Base-by-base conservation (phyloP, 2,329 filamentous ascomycete species). In the Ophiostoma ips region DNA sequence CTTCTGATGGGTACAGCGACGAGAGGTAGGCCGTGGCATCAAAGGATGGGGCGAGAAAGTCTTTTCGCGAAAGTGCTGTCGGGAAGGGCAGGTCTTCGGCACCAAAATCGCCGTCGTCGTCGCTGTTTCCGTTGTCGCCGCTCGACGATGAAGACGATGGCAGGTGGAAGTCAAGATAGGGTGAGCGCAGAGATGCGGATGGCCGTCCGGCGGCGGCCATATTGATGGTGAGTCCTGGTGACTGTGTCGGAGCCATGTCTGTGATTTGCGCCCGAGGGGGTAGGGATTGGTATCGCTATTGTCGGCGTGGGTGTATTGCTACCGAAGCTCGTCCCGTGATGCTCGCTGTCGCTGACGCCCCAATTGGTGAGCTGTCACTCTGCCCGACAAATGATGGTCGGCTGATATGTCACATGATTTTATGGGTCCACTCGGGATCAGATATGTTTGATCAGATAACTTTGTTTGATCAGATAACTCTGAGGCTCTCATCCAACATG, bases 31-130 rank as follows among this genome's bases (percentile, higher is more conserved):
- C 70, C 2, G 85, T 77, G 1, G 94, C 83, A 55, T 87, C 79
- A 65, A 98, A 98, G 57, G 79, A 66, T 3, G 79, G 74, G 2
- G 77, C 69, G 7, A 95, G 76, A 67, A 98, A 98, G 61, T 92
- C 87, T 52, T 75, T 71, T 52, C 92, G 84, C 2, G 86, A 78
- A 15, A 98, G 79, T 3, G 89, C 87, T 36, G 81, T 75, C 1
- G 92, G 92, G 68, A 95, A 96, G 12, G 92, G 92, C 5, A 96
- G 79, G 18, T 81, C 35, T 7, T 36, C 31, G 18, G 44, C 18
- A 11, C 28, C 80, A 58, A 78, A 73, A 58, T 83, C 79, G 59
- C 85, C 78, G 59, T 79, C 69, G 52, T 62, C 56, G 31, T 56
- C 53, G 48, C 53, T 53, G 24, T 55, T 48, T 46, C 43, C 35